phyloP scores from a whole-genome alignment of 192 early-diverging fungal genomes.

The Allomyces javanicus region DNA sequence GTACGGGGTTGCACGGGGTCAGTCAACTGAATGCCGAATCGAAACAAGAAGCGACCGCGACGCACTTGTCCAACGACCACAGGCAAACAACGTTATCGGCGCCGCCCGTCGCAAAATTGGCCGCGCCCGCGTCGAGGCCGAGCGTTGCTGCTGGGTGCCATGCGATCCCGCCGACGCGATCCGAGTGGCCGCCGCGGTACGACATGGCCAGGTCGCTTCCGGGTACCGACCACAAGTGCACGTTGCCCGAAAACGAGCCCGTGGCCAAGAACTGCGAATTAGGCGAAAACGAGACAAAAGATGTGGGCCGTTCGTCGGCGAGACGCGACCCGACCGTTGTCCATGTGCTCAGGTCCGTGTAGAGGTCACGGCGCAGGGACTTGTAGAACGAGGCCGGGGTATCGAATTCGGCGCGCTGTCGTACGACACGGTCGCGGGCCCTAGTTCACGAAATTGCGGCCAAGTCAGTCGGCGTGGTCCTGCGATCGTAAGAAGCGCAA shows the following conservation, averaged over 20 bases:
- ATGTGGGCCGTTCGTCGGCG: slow-evolving; percentile 69
- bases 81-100: slow-evolving; percentile 56
- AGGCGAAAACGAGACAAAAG: slow-evolving; percentile 57
- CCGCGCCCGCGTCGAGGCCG: slow-evolving; percentile 21
- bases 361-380: background rate
- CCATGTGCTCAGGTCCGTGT: slow-evolving; percentile 23
- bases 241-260: slow-evolving; percentile 63
- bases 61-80: slow-evolving; percentile 65
- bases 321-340: slow-evolving; percentile 62
- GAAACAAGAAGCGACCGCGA: background rate
- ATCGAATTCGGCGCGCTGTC: background rate
- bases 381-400: background rate
- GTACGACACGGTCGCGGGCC: background rate
- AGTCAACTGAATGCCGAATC: slow-evolving; percentile 2
- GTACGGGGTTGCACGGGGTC: background rate
- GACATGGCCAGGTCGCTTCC: slow-evolving; percentile 17
- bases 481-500: background rate
- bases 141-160: slow-evolving; percentile 70
- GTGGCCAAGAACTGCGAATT: slow-evolving; percentile 58
- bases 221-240: slow-evolving; percentile 82
- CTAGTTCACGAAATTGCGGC: too few relatives aligned
- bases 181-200: slow-evolving; percentile 44
- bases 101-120: slow-evolving; percentile 71
- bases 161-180: slow-evolving; percentile 68
- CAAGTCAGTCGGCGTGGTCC: too few relatives aligned